These are phyloP conservation scores for Pezicula neosporulosa DNA, from an alignment of 2,329 filamentous ascomycete genomes.

Conservation along the genomic window DNA sequence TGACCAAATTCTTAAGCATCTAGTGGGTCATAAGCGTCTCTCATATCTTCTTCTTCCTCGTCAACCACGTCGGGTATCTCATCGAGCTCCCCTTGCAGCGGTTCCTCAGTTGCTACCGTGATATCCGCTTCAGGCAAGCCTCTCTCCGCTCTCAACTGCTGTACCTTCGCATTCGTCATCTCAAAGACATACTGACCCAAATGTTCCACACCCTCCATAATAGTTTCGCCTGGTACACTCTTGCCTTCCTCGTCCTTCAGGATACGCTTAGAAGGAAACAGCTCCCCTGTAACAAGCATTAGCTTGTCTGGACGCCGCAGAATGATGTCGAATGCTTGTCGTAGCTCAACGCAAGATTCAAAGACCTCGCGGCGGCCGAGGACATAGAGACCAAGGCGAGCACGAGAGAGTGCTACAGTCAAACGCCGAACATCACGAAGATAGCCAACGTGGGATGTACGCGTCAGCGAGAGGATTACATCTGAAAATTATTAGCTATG, in stretches of 20 bases:
- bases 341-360: slow-evolving; percentile 82
- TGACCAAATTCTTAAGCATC: no score
- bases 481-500: slow-evolving; percentile 46
- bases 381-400: slow-evolving; percentile 86
- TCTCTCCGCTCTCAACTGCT: slow-evolving; percentile 25
- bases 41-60: no score
- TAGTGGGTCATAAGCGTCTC: no score
- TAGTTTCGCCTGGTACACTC: slow-evolving; percentile 52
- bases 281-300: slow-evolving; percentile 76
- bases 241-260: slow-evolving; percentile 40
- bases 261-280: slow-evolving; percentile 69
- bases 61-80: no score
- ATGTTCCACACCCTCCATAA: slow-evolving; percentile 92
- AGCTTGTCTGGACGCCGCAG: slow-evolving; percentile 78
- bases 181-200: slow-evolving; percentile 94
- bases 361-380: slow-evolving; percentile 87
- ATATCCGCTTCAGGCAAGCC: slow-evolving; percentile 18
- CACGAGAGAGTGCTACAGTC: slow-evolving; percentile 91
- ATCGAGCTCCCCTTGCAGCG: no score
- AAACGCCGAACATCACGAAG: slow-evolving; percentile 89
- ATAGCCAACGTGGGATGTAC: slow-evolving; percentile 87
- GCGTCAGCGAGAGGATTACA: slow-evolving; percentile 87
- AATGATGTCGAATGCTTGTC: slow-evolving; percentile 78
- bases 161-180: slow-evolving; percentile 65
- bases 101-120: not conserved